phyloP scores from a whole-genome alignment of 305 asterid species.

The Fraxinus platypoda region DNA sequence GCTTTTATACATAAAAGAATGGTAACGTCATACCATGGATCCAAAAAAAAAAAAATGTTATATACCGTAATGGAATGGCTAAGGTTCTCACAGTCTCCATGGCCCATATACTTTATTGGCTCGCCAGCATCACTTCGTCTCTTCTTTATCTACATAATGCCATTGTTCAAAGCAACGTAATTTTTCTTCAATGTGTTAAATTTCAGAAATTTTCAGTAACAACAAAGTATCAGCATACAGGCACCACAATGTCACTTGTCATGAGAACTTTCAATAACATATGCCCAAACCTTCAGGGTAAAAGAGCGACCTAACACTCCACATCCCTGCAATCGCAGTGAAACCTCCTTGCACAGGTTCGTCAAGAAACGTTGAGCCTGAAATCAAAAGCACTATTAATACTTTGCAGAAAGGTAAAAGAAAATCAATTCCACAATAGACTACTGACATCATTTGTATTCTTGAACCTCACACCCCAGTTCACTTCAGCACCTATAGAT shows the following conservation, averaged over 20 bases:
- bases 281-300: constrained; percentile 70
- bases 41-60: constrained; percentile 12
- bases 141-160: constrained; percentile 74
- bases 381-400: constrained; percentile 32
- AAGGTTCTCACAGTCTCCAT: constrained; percentile 87
- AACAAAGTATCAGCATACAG: constrained; percentile 4
- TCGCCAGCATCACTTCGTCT: constrained; percentile 79
- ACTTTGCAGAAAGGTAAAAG: constrained; percentile 1
- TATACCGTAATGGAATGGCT: constrained; percentile 91
- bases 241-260: constrained; percentile 1
- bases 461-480: constrained; percentile 98
- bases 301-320: constrained; percentile 80
- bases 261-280: neutral
- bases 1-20: constrained; percentile 17
- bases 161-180: constrained; percentile 14
- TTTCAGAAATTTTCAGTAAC: neutral
- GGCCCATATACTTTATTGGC: constrained; percentile 91
- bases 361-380: constrained; percentile 64
- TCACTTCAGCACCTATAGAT: constrained; percentile 94
- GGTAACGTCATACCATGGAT: constrained; percentile 4
- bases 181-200: constrained; percentile 4
- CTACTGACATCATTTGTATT: constrained; percentile 71
- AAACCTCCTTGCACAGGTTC: constrained; percentile 85
- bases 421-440: constrained; percentile 12
- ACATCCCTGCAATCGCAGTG: constrained; percentile 83